Evolutionary conservation across 164 flowering plant species (phyloP), one percentile per base, ranked within the genome.

Genomic region (Macadamia tetraphylla): DNA sequence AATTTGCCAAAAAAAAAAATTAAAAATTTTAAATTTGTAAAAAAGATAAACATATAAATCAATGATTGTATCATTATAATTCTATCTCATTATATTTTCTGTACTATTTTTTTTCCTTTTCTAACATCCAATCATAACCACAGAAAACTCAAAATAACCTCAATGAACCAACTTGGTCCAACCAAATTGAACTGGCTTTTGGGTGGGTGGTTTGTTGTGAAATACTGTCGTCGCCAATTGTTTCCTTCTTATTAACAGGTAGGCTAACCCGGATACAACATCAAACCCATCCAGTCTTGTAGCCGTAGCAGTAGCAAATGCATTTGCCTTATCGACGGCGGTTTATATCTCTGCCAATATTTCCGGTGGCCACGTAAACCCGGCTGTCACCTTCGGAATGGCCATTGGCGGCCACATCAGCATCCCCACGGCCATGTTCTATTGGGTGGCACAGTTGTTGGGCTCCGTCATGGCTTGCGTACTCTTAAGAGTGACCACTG

Each of bases 331-430:
- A 63, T 80, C 87, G 0, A 72, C 83, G 9, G 79, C 88, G 0
- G 85, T 90, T 4, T 87, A 83, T 67, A 75, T 90, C 1, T 78
- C 98, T 0, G 68, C 74, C 12, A 77, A 69, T 42, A 61, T 79
- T 58, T 92, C 97, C 15, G 96, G 97, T 0, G 97, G 94, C 12
- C 96, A 92, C 59, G 85, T 87, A 52, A 92, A 92, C 58, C 98
- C 96, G 1, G 98, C 96, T 0, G 92, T 93, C 43, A 91, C 98
- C 0, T 93, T 93, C 29, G 94, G 85, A 2, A 76, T 80, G 87
- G 92, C 84, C 0, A 79, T 91, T 0, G 88, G 94, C 1, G 91
- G 98, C 52, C 92, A 82, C 63, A 80, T 93, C 15, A 80, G 77
- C 56, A 74, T 89, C 67, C 84, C 88, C 1, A 81, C 79, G 9